phyloP scores from a whole-genome alignment of 1,284 basidiomycete genomes.

The Anthracocystis walkeri region DNA sequence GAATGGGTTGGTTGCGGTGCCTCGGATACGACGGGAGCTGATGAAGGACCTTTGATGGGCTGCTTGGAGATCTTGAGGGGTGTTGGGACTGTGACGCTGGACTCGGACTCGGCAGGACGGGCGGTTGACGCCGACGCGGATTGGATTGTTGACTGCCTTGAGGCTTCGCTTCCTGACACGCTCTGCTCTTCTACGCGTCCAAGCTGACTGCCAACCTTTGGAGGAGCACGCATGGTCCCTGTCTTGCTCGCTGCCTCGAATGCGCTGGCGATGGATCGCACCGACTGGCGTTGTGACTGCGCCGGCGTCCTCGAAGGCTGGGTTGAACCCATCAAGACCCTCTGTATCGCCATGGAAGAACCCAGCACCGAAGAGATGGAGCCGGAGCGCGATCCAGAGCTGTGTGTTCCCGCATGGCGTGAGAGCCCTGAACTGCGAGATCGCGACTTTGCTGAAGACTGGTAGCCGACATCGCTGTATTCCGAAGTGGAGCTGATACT shows the following conservation, averaged over 20 bases:
- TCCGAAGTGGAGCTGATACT: constrained; percentile 32
- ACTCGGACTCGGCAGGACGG: background rate
- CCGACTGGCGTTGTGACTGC: constrained; percentile 29
- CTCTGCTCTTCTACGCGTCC: constrained; percentile 20
- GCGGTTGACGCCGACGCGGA: background rate
- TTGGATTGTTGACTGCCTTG: background rate
- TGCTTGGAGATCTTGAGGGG: constrained; percentile 28
- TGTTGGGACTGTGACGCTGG: background rate
- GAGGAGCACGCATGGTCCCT: constrained; percentile 3
- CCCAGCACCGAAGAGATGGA: constrained; percentile 40
- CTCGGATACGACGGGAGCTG: constrained; percentile 21
- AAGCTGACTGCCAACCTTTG: constrained; percentile 9
- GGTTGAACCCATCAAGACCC: constrained; percentile 29
- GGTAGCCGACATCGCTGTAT: constrained; percentile 38
- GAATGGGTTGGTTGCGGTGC: constrained; percentile 6
- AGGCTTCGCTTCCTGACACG: background rate
- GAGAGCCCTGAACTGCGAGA: constrained; percentile 14
- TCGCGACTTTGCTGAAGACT: constrained; percentile 21
- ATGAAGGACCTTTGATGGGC: constrained; percentile 20
- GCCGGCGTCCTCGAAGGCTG: background rate
- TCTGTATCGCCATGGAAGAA: constrained; percentile 36
- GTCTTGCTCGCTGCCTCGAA: constrained; percentile 17
- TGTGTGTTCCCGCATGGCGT: constrained; percentile 15
- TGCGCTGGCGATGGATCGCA: constrained; percentile 30
- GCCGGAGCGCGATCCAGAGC: constrained; percentile 23